phyloP scores from a whole-genome alignment of 768 basidiomycete species.

The Pisolithus albus region DNA sequence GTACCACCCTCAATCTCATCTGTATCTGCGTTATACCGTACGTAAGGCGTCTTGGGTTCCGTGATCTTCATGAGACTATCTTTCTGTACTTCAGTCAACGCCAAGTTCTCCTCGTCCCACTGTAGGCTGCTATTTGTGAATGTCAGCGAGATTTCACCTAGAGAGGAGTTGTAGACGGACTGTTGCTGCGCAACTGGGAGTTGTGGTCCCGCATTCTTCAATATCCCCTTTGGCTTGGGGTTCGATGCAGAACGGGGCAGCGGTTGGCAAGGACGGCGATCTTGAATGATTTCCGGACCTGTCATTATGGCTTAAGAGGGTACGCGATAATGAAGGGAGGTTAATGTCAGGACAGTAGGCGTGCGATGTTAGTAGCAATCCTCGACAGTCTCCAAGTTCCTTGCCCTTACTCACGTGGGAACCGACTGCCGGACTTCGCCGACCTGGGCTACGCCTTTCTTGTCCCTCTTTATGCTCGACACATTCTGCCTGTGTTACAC shows the following conservation, averaged over 20 bases:
- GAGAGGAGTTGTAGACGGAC: constrained; percentile 35
- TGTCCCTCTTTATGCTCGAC: too few species aligned
- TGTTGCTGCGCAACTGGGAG: constrained; percentile 39
- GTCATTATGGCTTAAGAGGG: constrained; percentile 15
- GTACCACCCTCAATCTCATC: constrained; percentile 80
- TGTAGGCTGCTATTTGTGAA: constrained; percentile 54
- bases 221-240: constrained; percentile 78
- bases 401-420: too few species aligned
- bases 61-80: constrained; percentile 98
- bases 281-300: constrained; percentile 26
- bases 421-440: too few species aligned
- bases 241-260: constrained; percentile 54
- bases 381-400: background rate
- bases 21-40: constrained; percentile 83
- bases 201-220: constrained; percentile 71
- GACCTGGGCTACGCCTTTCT: too few species aligned
- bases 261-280: constrained; percentile 42
- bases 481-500: too few species aligned
- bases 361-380: background rate
- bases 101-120: constrained; percentile 95
- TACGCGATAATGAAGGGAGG: background rate
- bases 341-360: background rate
- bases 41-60: constrained; percentile 95
- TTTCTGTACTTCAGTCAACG: constrained; percentile 87
- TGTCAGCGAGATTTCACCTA: background rate